These are phyloP conservation scores for Mesembryanthemum crystallinum DNA, from an alignment of 148 eudicot genomes.

Conservation along the genomic window DNA sequence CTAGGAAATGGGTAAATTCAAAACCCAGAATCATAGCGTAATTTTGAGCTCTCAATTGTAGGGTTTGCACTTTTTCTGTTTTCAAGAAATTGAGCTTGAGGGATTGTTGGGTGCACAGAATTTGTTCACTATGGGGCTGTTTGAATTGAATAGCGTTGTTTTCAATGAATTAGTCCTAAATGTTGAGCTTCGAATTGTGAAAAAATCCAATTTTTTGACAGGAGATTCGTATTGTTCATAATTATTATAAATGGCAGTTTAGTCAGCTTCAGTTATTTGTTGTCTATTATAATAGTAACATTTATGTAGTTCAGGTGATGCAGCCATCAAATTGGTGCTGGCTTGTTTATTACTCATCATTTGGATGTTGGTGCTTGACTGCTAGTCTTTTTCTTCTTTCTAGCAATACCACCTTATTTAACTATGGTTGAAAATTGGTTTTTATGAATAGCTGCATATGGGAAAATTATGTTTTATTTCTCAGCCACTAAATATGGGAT, in stretches of 20 bases:
- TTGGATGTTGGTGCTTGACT: not conserved
- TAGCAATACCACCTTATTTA: not conserved
- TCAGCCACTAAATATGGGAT: not conserved
- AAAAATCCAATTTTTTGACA: not conserved
- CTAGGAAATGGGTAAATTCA: not conserved
- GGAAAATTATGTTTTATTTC: not conserved
- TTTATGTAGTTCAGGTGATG: not conserved
- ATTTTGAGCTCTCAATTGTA: not conserved
- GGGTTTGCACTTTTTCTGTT: not conserved
- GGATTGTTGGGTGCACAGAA: not conserved
- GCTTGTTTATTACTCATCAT: not conserved
- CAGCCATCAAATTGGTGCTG: conserved; percentile 17
- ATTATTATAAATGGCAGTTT: too few relatives aligned
- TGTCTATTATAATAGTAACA: not conserved
- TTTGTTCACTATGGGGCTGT: too few relatives aligned
- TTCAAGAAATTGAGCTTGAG: not conserved
- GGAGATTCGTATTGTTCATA: not conserved
- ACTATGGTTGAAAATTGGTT: not conserved
- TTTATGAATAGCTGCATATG: not conserved
- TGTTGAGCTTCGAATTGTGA: not conserved
- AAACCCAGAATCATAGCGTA: not conserved
- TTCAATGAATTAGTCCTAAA: too few relatives aligned
- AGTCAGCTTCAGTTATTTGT: not conserved
- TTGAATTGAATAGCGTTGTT: not conserved
- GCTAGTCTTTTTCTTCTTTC: conserved; percentile 3